Base-by-base conservation (phyloP, 2,329 filamentous ascomycete genomes). In the Colletotrichum gloeosporioides region DNA sequence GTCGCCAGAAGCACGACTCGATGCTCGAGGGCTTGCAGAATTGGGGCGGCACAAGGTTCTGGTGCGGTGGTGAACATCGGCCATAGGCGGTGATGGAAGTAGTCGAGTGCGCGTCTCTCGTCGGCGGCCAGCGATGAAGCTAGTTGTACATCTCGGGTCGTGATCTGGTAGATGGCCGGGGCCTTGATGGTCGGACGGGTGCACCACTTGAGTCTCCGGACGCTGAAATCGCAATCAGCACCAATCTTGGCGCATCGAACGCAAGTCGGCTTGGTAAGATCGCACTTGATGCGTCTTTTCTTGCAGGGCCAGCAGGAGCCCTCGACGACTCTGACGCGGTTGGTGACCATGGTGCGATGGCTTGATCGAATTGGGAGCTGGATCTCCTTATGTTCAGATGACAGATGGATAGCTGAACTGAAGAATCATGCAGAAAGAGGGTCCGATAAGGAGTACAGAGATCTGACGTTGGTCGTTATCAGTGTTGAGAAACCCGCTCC, bases 261-360 rank as follows among this genome's bases (percentile, higher is more conserved):
- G 71, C 84, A 85, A 6, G 74, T 76, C 5, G 84, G 84, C 32
- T 79, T 80, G 53, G 77, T 79, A 78, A 85, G 84, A 69, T 85
- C 84, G 66, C 76, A 78, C 77, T 85, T 85, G 79, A 85, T 81
- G 75, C 83, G 83, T 31, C 84, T 81, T 49, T 77, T 71, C 69
- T 81, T 80, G 77, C 76, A 79, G 13, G 84, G 82, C 86, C 86
- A 87, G 77, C 86, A 87, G 10, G 86, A 87, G 9, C 86, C 86
- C 74, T 75, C 72, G 10, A 71, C 72, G 22, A 75, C 49, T 18
- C 71, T 64, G 34, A 65, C 25, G 69, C 71, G 59, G 34, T 32
- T 70, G 18, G 71, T 49, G 25, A 55, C 65, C 71, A 73, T 73
- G 22, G 4, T 59, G 66, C 5, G n/a, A 25, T n/a, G 25, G 25